These are phyloP conservation scores for Lachnellula willkommii DNA, from an alignment of 2,329 filamentous ascomycete genomes.

Conservation along the genomic window DNA sequence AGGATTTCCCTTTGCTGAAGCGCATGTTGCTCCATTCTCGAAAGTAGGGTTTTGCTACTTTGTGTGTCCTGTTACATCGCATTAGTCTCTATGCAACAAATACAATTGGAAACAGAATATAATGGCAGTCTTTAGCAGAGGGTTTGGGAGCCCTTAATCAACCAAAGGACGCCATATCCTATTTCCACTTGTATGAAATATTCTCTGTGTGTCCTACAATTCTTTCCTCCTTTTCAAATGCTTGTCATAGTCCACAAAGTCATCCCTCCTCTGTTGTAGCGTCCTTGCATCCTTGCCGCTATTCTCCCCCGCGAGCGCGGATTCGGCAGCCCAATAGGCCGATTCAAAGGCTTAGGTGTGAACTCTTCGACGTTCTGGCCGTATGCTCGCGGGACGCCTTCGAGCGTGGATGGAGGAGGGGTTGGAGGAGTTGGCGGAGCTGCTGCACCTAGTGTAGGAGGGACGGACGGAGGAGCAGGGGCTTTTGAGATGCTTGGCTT, in stretches of 20 bases:
- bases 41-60: conserved; percentile 86
- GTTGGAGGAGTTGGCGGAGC: conserved; percentile 11
- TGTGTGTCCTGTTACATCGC: conserved; percentile 51
- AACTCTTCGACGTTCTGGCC: conserved; percentile 52
- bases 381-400: conserved; percentile 54
- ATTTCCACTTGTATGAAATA: not conserved
- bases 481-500: conserved; percentile 15
- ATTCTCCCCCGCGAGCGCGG: conserved; percentile 74
- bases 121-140: too few relatives aligned
- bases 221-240: conserved; percentile 71
- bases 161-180: not conserved
- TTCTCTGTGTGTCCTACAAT: conserved; percentile 47
- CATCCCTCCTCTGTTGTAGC: conserved; percentile 63
- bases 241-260: conserved; percentile 81
- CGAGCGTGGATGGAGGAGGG: conserved; percentile 41
- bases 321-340: conserved; percentile 75
- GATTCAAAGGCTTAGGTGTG: conserved; percentile 53
- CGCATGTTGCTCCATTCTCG: conserved; percentile 87
- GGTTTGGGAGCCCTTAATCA: not conserved
- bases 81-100: not conserved
- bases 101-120: not conserved
- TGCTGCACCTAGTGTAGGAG: not conserved
- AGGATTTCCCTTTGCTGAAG: conserved; percentile 84
- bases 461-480: not conserved
- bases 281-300: conserved; percentile 67